These are phyloP conservation scores for Rhodotorula graminis DNA, from an alignment of 768 basidiomycete species.

Conservation along the genomic window DNA sequence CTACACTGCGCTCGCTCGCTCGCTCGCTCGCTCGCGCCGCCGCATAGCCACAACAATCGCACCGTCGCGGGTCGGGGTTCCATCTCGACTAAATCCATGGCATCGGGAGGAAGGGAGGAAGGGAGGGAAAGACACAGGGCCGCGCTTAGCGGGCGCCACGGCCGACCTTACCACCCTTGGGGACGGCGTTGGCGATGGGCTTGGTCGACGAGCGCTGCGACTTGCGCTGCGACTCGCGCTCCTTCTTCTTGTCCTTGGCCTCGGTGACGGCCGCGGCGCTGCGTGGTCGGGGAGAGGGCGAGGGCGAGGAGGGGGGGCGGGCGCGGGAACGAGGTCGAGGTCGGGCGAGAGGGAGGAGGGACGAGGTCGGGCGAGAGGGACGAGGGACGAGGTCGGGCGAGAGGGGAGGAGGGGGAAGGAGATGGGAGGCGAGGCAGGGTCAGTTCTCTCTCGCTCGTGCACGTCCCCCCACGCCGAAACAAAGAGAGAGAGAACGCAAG, in stretches of 20 bases:
- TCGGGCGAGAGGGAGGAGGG: not conserved
- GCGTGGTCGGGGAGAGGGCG: no score
- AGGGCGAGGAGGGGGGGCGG: no score
- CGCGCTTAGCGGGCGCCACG: slow-evolving; percentile 22
- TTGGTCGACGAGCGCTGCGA: not conserved
- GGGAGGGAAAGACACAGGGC: no score
- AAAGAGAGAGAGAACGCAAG: slow-evolving; percentile 4
- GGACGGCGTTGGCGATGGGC: not conserved
- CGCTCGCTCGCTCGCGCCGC: no score
- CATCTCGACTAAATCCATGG: no score
- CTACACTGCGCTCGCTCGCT: no score
- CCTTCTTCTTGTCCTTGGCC: slow-evolving; percentile 44
- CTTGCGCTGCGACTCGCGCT: slow-evolving; percentile 38
- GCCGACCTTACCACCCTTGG: slow-evolving; percentile 19
- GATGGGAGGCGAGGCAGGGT: not conserved
- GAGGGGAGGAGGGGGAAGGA: not conserved
- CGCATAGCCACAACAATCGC: no score
- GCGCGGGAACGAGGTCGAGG: not conserved
- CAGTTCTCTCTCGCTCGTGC: not conserved
- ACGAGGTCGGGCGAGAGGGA: no score
- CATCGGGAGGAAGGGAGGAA: no score
- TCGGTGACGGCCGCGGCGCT: slow-evolving; percentile 39
- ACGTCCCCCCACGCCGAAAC: not conserved
- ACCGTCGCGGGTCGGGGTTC: no score
- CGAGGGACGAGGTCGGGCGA: no score